Percentiles rank a stretch among this genome's conserved stretches.
phyloP scores from a whole-genome alignment of 1,284 basidiomycete genomes.

The Leccinum pachyderme region DNA sequence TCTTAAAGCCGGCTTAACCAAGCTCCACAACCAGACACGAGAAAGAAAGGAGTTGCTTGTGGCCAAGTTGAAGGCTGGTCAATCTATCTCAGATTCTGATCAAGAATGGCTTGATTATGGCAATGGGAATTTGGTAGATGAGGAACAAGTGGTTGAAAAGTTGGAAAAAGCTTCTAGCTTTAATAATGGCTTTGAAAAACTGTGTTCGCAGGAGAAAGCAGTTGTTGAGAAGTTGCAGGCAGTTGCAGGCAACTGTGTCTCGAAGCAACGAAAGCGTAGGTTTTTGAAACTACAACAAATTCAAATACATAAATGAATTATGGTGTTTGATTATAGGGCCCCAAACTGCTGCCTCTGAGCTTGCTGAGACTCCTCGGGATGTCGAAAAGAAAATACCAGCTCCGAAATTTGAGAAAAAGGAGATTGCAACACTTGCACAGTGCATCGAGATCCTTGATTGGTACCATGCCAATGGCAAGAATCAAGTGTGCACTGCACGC shows the following conservation, averaged over 20 bases:
- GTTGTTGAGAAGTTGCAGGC: background rate
- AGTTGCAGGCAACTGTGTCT: background rate
- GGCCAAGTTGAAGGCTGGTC: too few relatives aligned
- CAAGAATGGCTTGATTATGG: background rate
- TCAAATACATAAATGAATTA: too few relatives aligned
- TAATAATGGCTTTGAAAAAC: background rate
- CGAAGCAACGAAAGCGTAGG: background rate
- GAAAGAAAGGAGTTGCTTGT: background rate
- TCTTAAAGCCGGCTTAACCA: too few relatives aligned
- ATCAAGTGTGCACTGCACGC: background rate
- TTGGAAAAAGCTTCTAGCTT: background rate
- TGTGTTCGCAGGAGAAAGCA: background rate
- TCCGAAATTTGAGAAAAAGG: background rate
- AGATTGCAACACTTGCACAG: background rate
- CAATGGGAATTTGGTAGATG: background rate
- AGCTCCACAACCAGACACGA: too few relatives aligned
- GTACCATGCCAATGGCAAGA: background rate
- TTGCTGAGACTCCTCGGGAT: background rate
- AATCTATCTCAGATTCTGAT: background rate
- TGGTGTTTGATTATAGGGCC: too few relatives aligned
- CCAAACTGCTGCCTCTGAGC: too few relatives aligned
- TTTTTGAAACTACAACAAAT: background rate
- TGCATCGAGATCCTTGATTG: background rate
- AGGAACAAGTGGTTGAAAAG: background rate
- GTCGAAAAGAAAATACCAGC: background rate